Conservation (phyloP, 2,329 filamentous ascomycete species). For the Ramularia collo-cygni region DNA sequence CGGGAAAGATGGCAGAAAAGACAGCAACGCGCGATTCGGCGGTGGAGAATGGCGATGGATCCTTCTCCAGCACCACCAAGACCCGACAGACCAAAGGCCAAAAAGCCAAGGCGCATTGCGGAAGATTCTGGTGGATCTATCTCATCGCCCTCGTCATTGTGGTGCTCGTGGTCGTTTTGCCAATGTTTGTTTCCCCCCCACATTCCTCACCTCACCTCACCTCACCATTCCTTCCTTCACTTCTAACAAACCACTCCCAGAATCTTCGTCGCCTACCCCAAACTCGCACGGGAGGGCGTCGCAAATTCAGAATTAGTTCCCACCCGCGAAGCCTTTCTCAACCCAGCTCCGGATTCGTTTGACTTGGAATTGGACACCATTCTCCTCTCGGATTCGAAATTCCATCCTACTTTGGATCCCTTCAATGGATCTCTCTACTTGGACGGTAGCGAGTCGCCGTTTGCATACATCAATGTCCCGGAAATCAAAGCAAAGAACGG, state of each 20-base stretch:
- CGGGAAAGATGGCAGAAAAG: neutral
- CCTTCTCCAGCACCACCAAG: neutral
- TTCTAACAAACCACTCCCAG: too few species aligned
- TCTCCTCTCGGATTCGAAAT: conserved; percentile 32
- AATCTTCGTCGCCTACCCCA: conserved; percentile 53
- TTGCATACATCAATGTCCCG: conserved; percentile 43
- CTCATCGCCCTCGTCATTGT: conserved; percentile 46
- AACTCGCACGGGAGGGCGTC: conserved; percentile 50
- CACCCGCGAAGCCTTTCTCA: conserved; percentile 43
- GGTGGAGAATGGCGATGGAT: neutral
- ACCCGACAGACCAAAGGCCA: neutral
- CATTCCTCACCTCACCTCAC: neutral
- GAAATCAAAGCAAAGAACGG: conserved; percentile 38
- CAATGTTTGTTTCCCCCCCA: conserved; percentile 47
- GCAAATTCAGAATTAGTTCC: conserved; percentile 47
- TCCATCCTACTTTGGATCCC: conserved; percentile 47
- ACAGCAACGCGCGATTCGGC: neutral
- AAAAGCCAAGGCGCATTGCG: conserved; percentile 23
- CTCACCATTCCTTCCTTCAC: neutral
- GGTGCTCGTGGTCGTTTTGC: conserved; percentile 49
- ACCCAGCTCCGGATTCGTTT: conserved; percentile 41
- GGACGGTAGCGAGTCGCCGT: conserved; percentile 32
- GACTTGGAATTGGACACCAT: conserved; percentile 2
- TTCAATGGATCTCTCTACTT: conserved; percentile 50
- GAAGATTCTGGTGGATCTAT: conserved; percentile 54